Evolutionary conservation across 768 basidiomycete genomes (phyloP).

Genomic region (Psilocybe azurescens): DNA sequence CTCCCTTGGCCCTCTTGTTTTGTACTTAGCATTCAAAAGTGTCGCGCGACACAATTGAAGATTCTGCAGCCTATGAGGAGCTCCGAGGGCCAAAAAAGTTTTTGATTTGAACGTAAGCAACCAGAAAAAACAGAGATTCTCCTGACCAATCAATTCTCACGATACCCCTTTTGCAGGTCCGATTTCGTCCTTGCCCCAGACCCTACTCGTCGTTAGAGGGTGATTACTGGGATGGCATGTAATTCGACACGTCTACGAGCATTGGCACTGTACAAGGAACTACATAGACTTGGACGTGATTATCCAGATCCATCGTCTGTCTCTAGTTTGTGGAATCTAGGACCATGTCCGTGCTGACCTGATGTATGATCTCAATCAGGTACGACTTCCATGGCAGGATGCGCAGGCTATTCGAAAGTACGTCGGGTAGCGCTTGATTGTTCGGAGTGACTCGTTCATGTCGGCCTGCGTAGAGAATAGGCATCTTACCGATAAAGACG

Average conservation of each 20-base stretch:
- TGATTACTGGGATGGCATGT: slow-evolving; percentile 46
- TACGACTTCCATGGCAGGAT: slow-evolving; percentile 82
- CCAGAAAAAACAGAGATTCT: background rate
- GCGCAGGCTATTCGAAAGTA: slow-evolving; percentile 76
- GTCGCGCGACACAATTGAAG: background rate
- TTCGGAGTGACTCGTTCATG: slow-evolving; percentile 3
- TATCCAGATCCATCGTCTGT: slow-evolving; percentile 84
- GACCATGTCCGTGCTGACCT: slow-evolving; percentile 8
- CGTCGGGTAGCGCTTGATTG: slow-evolving; percentile 24
- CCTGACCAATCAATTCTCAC: slow-evolving; percentile 21
- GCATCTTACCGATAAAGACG: slow-evolving; percentile 63
- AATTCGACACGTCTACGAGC: slow-evolving; percentile 64
- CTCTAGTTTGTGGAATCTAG: slow-evolving; percentile 13
- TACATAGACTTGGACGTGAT: slow-evolving; percentile 79
- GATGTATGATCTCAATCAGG: slow-evolving; percentile 39
- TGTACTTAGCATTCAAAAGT: background rate
- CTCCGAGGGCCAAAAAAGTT: background rate
- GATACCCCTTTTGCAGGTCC: slow-evolving; percentile 4
- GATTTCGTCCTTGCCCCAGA: background rate
- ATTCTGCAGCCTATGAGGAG: background rate
- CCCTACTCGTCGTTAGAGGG: background rate
- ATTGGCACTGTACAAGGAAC: slow-evolving; percentile 80
- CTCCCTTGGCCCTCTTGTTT: background rate
- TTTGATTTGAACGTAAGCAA: too few species aligned
- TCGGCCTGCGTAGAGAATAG: slow-evolving; percentile 59